Percentiles rank a stretch among this genome's conserved stretches.
Conservation (phyloP, 164 flowering plant species). For the Sedum album region DNA sequence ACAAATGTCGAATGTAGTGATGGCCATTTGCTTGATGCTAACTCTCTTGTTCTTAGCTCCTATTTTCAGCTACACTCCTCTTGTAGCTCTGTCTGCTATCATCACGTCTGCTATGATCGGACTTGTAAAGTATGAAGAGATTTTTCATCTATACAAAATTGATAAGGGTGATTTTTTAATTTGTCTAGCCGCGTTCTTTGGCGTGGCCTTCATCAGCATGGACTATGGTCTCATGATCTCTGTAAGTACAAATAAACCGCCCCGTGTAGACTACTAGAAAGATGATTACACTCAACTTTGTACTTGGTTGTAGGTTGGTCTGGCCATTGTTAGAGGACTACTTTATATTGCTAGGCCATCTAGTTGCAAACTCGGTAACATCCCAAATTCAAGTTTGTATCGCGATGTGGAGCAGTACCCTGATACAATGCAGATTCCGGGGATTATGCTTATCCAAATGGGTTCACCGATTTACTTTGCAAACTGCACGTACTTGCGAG, state of each 20-base stretch:
- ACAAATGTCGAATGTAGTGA: slow-evolving; percentile 63
- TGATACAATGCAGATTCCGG: slow-evolving; percentile 24
- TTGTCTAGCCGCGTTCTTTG: slow-evolving; percentile 64
- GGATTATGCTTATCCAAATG: slow-evolving; percentile 48
- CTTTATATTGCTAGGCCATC: slow-evolving; percentile 71
- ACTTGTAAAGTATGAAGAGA: slow-evolving; percentile 54
- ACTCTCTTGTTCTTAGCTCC: slow-evolving; percentile 72
- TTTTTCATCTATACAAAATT: slow-evolving; percentile 42
- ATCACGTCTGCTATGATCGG: slow-evolving; percentile 88
- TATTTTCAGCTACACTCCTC: slow-evolving; percentile 74
- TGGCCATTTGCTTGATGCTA: slow-evolving; percentile 61
- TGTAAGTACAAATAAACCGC: slow-evolving; percentile 24
- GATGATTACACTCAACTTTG: no score
- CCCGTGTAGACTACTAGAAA: not conserved
- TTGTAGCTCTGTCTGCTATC: slow-evolving; percentile 78
- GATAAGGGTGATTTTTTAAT: slow-evolving; percentile 81
- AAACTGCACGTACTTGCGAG: slow-evolving; percentile 47
- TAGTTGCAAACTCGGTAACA: slow-evolving; percentile 49
- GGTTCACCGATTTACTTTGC: slow-evolving; percentile 78
- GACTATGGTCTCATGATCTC: slow-evolving; percentile 66
- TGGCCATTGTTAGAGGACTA: slow-evolving; percentile 52
- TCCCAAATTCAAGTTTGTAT: slow-evolving; percentile 39
- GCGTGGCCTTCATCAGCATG: slow-evolving; percentile 70
- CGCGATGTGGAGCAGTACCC: slow-evolving; percentile 69
- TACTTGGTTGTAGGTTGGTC: slow-evolving; percentile 42